These are phyloP conservation scores for Narthecium ossifragum DNA, from an alignment of 106 monocot species.

Conservation along the genomic window DNA sequence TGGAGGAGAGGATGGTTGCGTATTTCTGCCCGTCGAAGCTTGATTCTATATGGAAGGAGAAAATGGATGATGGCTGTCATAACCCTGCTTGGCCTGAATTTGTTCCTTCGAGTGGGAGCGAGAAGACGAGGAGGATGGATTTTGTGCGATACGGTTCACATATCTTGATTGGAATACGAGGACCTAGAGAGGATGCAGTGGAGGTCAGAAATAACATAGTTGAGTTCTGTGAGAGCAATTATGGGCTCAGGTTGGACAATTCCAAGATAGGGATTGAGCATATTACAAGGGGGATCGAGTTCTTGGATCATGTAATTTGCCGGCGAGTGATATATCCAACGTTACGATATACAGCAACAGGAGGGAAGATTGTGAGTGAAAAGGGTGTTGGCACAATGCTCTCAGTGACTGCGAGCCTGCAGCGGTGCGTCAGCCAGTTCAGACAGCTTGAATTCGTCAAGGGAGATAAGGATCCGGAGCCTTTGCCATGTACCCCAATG, in stretches of 20 bases:
- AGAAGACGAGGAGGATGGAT: conserved; percentile 81
- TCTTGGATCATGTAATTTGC: conserved; percentile 85
- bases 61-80: conserved; percentile 63
- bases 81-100: conserved; percentile 98
- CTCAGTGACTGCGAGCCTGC: conserved; percentile 77
- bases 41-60: conserved; percentile 88
- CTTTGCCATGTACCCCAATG: conserved; percentile 88
- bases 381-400: conserved; percentile 91
- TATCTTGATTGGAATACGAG: conserved; percentile 77
- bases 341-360: conserved; percentile 68
- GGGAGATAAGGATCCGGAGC: conserved; percentile 91
- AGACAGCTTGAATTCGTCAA: conserved; percentile 82
- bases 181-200: conserved; percentile 83
- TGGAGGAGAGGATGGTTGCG: conserved; percentile 59
- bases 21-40: conserved; percentile 66
- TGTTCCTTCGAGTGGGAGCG: conserved; percentile 64
- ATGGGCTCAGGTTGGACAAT: conserved; percentile 54
- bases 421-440: conserved; percentile 64
- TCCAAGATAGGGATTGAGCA: conserved; percentile 82
- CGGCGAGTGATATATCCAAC: conserved; percentile 79
- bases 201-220: conserved; percentile 51
- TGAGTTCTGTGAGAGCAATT: conserved; percentile 66
- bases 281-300: conserved; percentile 82
- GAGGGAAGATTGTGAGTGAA: conserved; percentile 70
- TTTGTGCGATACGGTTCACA: conserved; percentile 78